Conservation (phyloP, 225 moss, liverwort and hornwort species). For the Climacium dendroides region DNA sequence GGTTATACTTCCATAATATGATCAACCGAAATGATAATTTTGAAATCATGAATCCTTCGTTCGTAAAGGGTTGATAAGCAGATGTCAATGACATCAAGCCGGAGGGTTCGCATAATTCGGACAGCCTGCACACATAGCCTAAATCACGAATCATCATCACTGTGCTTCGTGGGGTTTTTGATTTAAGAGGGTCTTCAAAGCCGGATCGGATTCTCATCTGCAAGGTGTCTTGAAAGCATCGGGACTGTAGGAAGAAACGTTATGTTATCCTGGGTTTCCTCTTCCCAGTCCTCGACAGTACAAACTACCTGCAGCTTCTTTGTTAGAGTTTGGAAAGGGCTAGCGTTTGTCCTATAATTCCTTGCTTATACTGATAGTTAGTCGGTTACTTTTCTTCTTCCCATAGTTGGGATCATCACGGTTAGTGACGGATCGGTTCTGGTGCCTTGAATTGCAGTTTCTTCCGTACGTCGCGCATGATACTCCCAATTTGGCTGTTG, state of each 20-base stretch:
- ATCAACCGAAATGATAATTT: neutral
- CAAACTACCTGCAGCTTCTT: neutral
- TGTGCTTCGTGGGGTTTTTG: neutral
- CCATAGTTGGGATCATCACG: neutral
- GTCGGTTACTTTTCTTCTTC: neutral
- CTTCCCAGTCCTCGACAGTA: neutral
- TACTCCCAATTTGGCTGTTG: constrained; percentile 4
- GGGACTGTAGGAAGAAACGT: neutral
- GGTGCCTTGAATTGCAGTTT: constrained; percentile 4
- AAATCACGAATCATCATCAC: neutral
- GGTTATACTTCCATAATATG: neutral
- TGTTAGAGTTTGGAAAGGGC: neutral
- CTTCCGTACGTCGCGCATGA: constrained; percentile 36
- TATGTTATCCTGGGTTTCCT: neutral
- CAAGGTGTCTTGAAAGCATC: neutral
- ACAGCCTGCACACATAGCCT: neutral
- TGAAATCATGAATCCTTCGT: neutral
- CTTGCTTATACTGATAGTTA: neutral
- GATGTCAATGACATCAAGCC: neutral
- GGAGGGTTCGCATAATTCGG: neutral
- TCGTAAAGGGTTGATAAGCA: too few species aligned
- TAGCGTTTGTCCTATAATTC: neutral
- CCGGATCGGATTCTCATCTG: neutral
- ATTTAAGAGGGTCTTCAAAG: neutral
- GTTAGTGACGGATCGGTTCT: neutral